A percentile compares a stretch with the other conserved stretches of the same genome.
Conservation (phyloP, 1,284 basidiomycete genomes). For the Pholiota adiposa region DNA sequence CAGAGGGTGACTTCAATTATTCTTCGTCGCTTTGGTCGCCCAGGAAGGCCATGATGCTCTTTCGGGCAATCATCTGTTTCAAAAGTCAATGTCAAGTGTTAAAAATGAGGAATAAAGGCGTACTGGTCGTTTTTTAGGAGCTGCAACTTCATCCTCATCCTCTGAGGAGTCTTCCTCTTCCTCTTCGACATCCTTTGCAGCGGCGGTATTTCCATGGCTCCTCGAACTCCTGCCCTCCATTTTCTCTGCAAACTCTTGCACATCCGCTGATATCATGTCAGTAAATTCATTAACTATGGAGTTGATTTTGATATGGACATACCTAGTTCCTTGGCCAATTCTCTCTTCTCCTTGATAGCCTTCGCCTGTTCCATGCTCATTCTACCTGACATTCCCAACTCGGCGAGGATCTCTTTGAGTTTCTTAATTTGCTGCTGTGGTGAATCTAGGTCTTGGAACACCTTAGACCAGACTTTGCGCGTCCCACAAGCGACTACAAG, state of each 20-base stretch:
- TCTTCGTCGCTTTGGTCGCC: constrained; percentile 62
- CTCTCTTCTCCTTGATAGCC: constrained; percentile 68
- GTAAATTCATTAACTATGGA: background rate
- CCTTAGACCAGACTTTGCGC: constrained; percentile 81
- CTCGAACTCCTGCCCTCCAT: constrained; percentile 30
- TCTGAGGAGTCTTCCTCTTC: constrained; percentile 28
- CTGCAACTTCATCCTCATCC: constrained; percentile 40
- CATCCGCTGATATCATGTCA: constrained; percentile 56
- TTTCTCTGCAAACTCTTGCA: constrained; percentile 59
- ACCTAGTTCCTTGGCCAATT: constrained; percentile 83
- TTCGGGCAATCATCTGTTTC: constrained; percentile 48
- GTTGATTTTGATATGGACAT: constrained; percentile 27
- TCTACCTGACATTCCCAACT: constrained; percentile 82
- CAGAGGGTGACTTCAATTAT: constrained; percentile 3
- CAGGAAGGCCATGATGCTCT: constrained; percentile 73
- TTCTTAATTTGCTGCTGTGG: constrained; percentile 69
- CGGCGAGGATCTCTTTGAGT: constrained; percentile 65
- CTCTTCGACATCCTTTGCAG: constrained; percentile 8
- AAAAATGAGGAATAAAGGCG: constrained; percentile 10
- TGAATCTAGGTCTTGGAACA: constrained; percentile 66
- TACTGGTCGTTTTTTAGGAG: constrained; percentile 38
- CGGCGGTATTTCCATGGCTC: constrained; percentile 24
- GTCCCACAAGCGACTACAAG: constrained; percentile 81
- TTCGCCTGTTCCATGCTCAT: constrained; percentile 81
- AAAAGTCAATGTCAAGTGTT: background rate